A percentile compares a stretch with the other conserved stretches of the same genome.
Evolutionary conservation across 2,329 filamentous ascomycete genomes (phyloP).

Genomic region (Alternaria triticimaculans): DNA sequence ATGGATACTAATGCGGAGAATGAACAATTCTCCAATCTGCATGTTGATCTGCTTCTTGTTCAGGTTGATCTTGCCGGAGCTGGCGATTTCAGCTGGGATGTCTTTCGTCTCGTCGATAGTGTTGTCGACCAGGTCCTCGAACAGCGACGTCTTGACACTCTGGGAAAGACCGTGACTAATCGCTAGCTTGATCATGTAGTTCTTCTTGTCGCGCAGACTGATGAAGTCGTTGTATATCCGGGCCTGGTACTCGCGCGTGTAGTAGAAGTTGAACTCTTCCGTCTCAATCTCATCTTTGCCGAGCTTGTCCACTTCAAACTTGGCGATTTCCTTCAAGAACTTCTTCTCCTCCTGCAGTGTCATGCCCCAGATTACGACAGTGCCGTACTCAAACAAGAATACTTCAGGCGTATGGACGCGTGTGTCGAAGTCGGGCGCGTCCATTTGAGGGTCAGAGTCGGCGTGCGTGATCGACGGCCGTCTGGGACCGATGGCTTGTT

Average conservation of each 20-base stretch:
- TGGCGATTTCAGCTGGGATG: slow-evolving; percentile 88
- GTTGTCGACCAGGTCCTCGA: slow-evolving; percentile 92
- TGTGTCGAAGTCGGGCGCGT: slow-evolving; percentile 78
- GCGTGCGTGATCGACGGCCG: slow-evolving; percentile 37
- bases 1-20: slow-evolving; percentile 96
- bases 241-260: slow-evolving; percentile 95
- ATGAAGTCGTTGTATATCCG: slow-evolving; percentile 99
- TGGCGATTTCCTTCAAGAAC: slow-evolving; percentile 91
- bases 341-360: slow-evolving; percentile 84
- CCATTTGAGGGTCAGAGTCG: slow-evolving; percentile 41
- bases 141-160: slow-evolving; percentile 96
- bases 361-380: slow-evolving; percentile 99
- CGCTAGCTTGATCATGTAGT: slow-evolving; percentile 97
- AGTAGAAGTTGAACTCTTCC: slow-evolving; percentile 99
- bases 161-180: slow-evolving; percentile 96
- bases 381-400: slow-evolving; percentile 96
- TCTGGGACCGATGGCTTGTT: slow-evolving; percentile 31
- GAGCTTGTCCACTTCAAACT: slow-evolving; percentile 92
- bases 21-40: slow-evolving; percentile 98
- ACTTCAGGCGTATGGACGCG: slow-evolving; percentile 91
- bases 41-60: slow-evolving; percentile 94
- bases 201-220: slow-evolving; percentile 87
- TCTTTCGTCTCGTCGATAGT: slow-evolving; percentile 94
- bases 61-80: slow-evolving; percentile 89
- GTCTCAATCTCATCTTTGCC: slow-evolving; percentile 88